Evolutionary conservation across 306 rosid species (phyloP).

Genomic region (Casuarina glauca): DNA sequence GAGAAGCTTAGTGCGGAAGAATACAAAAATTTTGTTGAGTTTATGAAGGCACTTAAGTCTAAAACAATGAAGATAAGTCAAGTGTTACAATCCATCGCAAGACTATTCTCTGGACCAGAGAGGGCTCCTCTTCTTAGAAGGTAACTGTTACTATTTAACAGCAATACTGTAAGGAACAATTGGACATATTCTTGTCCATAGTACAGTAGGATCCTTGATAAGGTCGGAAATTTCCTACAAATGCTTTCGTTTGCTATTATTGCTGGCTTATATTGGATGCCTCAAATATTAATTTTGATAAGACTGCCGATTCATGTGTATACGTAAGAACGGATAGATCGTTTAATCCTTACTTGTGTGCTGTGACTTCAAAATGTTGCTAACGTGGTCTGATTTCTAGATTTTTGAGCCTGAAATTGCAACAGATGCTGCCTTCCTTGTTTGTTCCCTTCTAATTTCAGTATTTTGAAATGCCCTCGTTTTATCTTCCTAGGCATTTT

Average conservation of each 20-base stretch:
- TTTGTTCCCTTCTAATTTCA: background rate
- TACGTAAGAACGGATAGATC: background rate
- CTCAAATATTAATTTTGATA: conserved; percentile 8
- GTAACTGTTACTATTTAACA: conserved; percentile 32
- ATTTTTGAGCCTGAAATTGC: background rate
- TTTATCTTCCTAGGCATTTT: background rate
- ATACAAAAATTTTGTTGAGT: conserved; percentile 71
- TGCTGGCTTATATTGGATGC: conserved; percentile 12
- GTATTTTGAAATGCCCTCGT: background rate
- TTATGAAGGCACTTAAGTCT: conserved; percentile 85
- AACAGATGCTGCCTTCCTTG: background rate
- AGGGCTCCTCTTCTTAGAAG: conserved; percentile 70
- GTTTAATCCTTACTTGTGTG: background rate
- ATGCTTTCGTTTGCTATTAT: conserved; percentile 1
- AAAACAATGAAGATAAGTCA: conserved; percentile 76
- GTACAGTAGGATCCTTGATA: background rate
- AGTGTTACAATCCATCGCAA: conserved; percentile 69
- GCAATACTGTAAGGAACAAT: background rate
- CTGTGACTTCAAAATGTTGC: background rate
- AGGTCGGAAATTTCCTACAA: background rate
- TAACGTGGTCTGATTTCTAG: background rate
- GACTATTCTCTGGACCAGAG: conserved; percentile 75
- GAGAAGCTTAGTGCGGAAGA: conserved; percentile 72
- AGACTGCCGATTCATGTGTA: background rate
- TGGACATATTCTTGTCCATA: background rate